Base-by-base conservation (phyloP, 1,284 basidiomycete species). In the Rhodotorula sp. region DNA sequence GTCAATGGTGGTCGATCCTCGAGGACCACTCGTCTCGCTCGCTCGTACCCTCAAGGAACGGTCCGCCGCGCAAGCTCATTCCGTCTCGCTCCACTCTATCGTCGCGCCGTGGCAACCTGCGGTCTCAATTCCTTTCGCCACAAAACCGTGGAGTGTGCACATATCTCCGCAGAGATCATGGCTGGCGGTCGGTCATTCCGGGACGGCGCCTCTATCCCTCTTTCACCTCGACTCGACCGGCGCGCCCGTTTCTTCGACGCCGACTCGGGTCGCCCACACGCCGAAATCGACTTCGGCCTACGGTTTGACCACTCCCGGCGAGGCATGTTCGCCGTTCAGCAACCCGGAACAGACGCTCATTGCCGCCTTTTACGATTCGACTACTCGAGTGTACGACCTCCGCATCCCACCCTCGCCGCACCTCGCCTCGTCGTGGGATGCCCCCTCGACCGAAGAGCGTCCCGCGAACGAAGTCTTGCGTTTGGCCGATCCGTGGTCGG, bases 91-190 rank as follows among this genome's bases (percentile, higher is more conserved):
- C 7, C 61, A 70, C 17, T 58, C 63, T n/a, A 57, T 73, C 54
- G n/a, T 55, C 17, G 51, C 71, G 26, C 68, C 69, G 10, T 63
- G 60, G 58, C 33, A 48, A 3, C 14, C 59, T 1, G 33, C 67
- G 6, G 8, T 6, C 10, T 24, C 44, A 17, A 37, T 70, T 45
- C 45, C 61, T 2, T 58, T 73, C 56, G 2, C 56, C 20, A 48
- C 53, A 46, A 71, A 71, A 46, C 69, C 72, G 10, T 73, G 69
- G 72, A 56, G 53, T 18, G 51, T 71, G n/a, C 67, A 67, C 45
- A 33, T 71, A 20, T 26, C 45, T 7, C 67, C 72, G 3, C 44
- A 42, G 1, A 10, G 26, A 17, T 18, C 44, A 6, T 67, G 59
- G 53, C 62, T 74, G 44, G 67, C 62, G 10, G 54, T 74, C n/a